Percentiles rank a stretch among this genome's conserved stretches.
phyloP scores from a whole-genome alignment of 345 rosid genomes.

The Salix arbutifolia region DNA sequence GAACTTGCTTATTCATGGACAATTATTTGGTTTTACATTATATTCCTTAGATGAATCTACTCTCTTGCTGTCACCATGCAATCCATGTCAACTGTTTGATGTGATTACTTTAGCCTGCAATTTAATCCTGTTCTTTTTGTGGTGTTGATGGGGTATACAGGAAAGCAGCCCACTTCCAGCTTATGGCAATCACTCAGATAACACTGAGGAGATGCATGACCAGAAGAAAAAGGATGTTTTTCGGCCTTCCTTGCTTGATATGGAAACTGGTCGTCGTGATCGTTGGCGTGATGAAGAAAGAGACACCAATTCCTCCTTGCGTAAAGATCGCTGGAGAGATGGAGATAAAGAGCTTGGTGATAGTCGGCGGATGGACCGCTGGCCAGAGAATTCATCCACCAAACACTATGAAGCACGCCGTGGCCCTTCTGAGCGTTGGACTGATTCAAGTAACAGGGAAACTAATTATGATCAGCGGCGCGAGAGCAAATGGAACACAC shows the following conservation, averaged over 20 bases:
- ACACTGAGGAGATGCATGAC: constrained; percentile 56
- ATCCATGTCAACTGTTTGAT: neutral
- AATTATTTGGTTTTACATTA: neutral
- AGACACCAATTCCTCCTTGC: constrained; percentile 58
- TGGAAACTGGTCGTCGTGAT: constrained; percentile 66
- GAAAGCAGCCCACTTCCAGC: constrained; percentile 40
- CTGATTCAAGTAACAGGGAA: constrained; percentile 72
- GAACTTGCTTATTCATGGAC: neutral
- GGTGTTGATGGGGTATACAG: constrained; percentile 26
- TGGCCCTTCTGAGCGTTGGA: constrained; percentile 71
- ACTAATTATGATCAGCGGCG: constrained; percentile 70
- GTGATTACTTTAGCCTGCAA: neutral
- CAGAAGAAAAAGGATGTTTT: constrained; percentile 80
- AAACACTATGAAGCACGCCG: constrained; percentile 69
- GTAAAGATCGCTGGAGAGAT: constrained; percentile 84
- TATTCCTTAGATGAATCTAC: neutral
- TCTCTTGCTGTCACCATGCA: neutral
- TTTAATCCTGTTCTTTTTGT: neutral
- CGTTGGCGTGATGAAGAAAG: constrained; percentile 98
- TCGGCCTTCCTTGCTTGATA: constrained; percentile 77
- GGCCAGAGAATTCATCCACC: constrained; percentile 63
- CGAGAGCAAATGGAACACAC: constrained; percentile 96
- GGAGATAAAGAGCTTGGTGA: constrained; percentile 74
- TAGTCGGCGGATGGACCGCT: constrained; percentile 59
- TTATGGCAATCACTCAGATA: constrained; percentile 38